Base-by-base conservation (phyloP, 257 asterid genomes). In the Petunia secreta region DNA sequence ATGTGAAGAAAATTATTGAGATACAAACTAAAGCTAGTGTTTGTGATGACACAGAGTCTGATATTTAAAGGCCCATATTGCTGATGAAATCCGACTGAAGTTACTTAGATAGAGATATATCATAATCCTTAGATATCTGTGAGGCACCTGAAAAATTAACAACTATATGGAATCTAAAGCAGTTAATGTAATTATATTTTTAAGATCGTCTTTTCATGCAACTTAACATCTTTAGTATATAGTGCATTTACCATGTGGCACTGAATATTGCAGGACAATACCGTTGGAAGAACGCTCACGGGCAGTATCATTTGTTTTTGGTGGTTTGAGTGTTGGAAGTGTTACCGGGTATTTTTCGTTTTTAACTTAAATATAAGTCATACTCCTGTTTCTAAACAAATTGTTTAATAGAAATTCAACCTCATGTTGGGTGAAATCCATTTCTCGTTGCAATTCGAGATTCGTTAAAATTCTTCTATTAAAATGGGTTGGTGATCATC, bases 241-340 rank as follows among this genome's bases (percentile, higher is more conserved):
- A 46, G 46, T 71, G 48, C 77, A 71, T 71, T 34, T 34, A 48
- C 11, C 77, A 34, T 71, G 60, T 11, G 44, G 10, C 77, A 25
- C 44, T 73, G 36, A 9, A 73, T 50, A 11, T 50, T 34, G 11
- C 97, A 95, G 99, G 94, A 75, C 92, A 67, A 92, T 95, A 87
- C 99, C 99, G 66, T 57, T 90, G 80, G 92, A 89, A 82, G 99
- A 95, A 86, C 98, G 98, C 14, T 95, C 98, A 36, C 94, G 99
- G 66, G 99, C 98, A 64, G 99, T 95, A 71, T 88, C 99, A 63
- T 92, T 95, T 88, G 99, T 95, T 83, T 95, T 95, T 82, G 97
- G 97, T 81, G 99, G 99, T 81, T 88, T 95, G 88, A 95, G 99
- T 85, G 87, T 91, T 81, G 99, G 99, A 88, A 95, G 98, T 79